These are phyloP conservation scores for Podospora comata DNA, from an alignment of 495 filamentous ascomycete genomes.

Conservation along the genomic window DNA sequence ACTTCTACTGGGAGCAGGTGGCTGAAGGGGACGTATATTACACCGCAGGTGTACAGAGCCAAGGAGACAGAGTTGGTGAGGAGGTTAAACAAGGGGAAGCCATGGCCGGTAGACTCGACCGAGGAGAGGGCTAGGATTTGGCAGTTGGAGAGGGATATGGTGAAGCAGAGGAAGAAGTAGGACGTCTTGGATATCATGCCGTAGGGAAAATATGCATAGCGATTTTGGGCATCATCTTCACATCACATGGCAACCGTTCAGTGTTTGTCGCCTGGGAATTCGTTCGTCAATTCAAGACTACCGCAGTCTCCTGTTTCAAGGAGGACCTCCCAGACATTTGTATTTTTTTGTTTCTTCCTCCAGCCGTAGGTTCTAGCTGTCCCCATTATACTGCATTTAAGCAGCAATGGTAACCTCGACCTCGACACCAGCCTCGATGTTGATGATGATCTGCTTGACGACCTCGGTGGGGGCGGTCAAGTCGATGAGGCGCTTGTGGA, in stretches of 20 bases:
- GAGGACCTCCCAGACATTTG: slow-evolving; percentile 3
- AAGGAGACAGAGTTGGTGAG: slow-evolving; percentile 42
- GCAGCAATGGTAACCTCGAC: slow-evolving; percentile 99
- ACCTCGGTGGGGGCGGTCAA: slow-evolving; percentile 97
- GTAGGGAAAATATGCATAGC: neutral
- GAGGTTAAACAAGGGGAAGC: neutral
- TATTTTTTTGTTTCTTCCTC: slow-evolving; percentile 8
- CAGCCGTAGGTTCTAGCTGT: neutral
- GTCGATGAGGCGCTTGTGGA: slow-evolving; percentile 86
- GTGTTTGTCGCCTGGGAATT: neutral
- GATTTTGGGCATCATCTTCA: neutral
- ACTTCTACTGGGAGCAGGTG: slow-evolving; percentile 60
- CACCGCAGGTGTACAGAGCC: slow-evolving; percentile 58
- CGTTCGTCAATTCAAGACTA: neutral
- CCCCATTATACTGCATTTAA: slow-evolving; percentile 47
- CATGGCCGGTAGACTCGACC: neutral
- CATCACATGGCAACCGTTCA: neutral
- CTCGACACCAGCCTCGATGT: slow-evolving; percentile 99
- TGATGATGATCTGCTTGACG: slow-evolving; percentile 99
- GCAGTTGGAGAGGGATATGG: neutral
- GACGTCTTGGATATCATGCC: neutral
- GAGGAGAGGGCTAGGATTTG: neutral
- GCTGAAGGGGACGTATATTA: slow-evolving; percentile 82
- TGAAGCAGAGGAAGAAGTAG: neutral
- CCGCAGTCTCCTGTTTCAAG: neutral